Base-by-base conservation (phyloP, 441 rosid species). In the Populus hybrid region DNA sequence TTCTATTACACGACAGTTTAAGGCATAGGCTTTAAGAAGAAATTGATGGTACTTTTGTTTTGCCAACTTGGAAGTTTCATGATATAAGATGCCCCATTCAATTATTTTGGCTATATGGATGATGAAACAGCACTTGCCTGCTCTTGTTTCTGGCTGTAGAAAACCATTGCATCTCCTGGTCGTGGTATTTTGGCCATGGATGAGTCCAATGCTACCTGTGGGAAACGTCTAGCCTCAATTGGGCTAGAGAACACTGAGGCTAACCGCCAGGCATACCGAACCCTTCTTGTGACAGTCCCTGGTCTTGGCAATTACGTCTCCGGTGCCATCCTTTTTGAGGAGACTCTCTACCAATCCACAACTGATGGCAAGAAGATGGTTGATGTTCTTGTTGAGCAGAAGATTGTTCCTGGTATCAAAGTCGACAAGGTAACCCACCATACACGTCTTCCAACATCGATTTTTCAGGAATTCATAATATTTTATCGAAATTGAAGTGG, bases 181-280 rank as follows among this genome's bases (percentile, higher is more conserved):
- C 94, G 94, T 74, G 99, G 97, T 79, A 93, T 95, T 69, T 84
- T 95, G 90, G 97, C 97, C 70, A 95, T 95, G 99, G 99, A 95
- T 35, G 97, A 95, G 87, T 95, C 97, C 0, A 95, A 93, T 74
- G 99, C 99, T 59, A 95, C 99, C 69, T 95, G 97, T 32, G 99
- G 97, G 79, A 91, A 93, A 79, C 92, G 97, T 83, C 82, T 91
- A 72, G 95, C 89, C 12, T 91, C 97, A 0, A 93, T 91, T 0
- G 96, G 95, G 81, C 87, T 93, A 23, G 97, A 93, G 84, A 93
- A 93, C 89, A 91, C 97, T 0, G 99, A 95, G 88, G 97, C 95
- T 71, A 95, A 92, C 89, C 97, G 97, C 81, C 97, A 95, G 81
- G 99, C 99, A 14, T 95, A 90, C 93, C 83, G 97, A 69, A 95